Percentiles rank a stretch among this genome's conserved stretches.
These are phyloP conservation scores for Alternaria sp. DNA, from an alignment of 2,329 filamentous ascomycete genomes.

Conservation along the genomic window DNA sequence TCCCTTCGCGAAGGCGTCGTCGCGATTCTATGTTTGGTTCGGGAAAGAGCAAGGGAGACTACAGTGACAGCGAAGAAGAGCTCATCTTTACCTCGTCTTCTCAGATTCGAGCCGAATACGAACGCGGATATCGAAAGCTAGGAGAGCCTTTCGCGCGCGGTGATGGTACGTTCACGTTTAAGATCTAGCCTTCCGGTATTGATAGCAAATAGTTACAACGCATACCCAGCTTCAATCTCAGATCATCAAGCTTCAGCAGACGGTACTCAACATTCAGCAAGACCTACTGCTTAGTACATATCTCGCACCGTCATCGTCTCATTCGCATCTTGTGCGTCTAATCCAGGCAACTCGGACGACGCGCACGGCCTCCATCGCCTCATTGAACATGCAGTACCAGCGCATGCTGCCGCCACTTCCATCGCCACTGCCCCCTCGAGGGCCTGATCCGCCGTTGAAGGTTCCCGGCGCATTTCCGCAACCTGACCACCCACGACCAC, in stretches of 20 bases:
- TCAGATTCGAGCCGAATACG: conserved; percentile 40
- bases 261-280: conserved; percentile 40
- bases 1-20: conserved; percentile 13
- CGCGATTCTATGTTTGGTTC: conserved; percentile 30
- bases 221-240: conserved; percentile 45
- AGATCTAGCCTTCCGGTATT: neutral
- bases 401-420: conserved; percentile 27
- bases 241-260: conserved; percentile 45
- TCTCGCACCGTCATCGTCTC: conserved; percentile 30
- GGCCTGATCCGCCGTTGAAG: conserved; percentile 14
- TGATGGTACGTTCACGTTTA: conserved; percentile 34
- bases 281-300: conserved; percentile 38
- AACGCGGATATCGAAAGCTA: conserved; percentile 39
- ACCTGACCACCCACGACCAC: conserved; percentile 14
- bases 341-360: conserved; percentile 39
- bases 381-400: conserved; percentile 40
- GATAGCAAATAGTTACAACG: conserved; percentile 31
- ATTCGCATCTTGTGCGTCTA: conserved; percentile 40
- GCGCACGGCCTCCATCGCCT: conserved; percentile 39
- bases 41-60: conserved; percentile 24
- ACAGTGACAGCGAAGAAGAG: conserved; percentile 41
- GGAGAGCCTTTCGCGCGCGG: conserved; percentile 44
- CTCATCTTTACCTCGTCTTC: conserved; percentile 34
- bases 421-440: conserved; percentile 6
- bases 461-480: conserved; percentile 32